Evolutionary conservation across 2,329 filamentous ascomycete species (phyloP), one percentile per base, ranked within the genome.

Genomic region (Cytospora paraplurivora): DNA sequence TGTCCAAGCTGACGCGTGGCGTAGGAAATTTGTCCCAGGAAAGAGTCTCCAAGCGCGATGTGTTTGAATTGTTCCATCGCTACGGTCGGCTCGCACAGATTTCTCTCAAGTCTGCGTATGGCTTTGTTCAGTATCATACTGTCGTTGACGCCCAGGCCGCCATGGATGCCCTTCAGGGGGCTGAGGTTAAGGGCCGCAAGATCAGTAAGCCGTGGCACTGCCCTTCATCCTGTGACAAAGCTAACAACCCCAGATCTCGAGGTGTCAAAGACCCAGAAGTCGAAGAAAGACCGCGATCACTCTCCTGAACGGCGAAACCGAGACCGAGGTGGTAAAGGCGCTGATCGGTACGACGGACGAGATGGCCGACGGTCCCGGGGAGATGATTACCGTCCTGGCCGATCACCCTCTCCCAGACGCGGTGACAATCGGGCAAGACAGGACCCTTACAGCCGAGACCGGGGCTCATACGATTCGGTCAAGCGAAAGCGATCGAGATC

Each of bases 71-170:
- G 19, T 98, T 99, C 73, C 88, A 93, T 72, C 85, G 83, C 63
- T 93, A 92, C 73, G 95, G 95, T 60, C 89, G 88, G 66, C 81
- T 99, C 54, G 94, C 93, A 1, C 95, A 99, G 74, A 95, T 98
- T 65, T 96, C 93, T 0, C 92, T 98, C 70, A 98, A 98, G 76
- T 93, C 95, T 68, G 93, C 93, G 1, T 98, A 97, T 76, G 95
- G 95, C 1, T 99, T 98, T 73, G 93, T 98, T 41, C 95, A 98
- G 74, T 99, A 96, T 69, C 84, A 97, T 68, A 88, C 92, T 35
- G 79, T 88, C 4, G 81, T 84, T 2, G 89, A 94, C 71, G 96
- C 93, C 68, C 81, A 85, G 62, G 81, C 82, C 53, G 94, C 94
- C 5, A 83, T 98, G 69, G 82, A 90, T 41, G 83, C 83, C 41